A percentile compares a stretch with the other conserved stretches of the same genome.
phyloP scores from a whole-genome alignment of 2,329 filamentous ascomycete species.

The Ilyonectria sp. region DNA sequence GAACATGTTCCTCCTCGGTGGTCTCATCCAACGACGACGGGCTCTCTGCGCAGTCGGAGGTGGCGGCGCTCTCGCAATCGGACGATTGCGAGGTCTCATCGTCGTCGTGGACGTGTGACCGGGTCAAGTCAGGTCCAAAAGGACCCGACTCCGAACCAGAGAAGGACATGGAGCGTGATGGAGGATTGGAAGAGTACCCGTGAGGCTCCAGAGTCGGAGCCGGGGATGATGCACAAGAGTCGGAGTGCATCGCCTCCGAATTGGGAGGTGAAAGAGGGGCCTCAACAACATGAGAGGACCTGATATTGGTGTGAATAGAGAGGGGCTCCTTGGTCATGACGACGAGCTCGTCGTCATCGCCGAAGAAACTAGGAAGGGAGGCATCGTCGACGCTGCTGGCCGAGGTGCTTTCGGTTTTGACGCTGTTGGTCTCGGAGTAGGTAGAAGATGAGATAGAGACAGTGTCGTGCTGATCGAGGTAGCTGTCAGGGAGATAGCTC shows the following conservation, averaged over 20 bases:
- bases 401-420: slow-evolving; percentile 56
- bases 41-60: slow-evolving; percentile 62
- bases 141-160: slow-evolving; percentile 65
- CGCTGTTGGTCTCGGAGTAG: slow-evolving; percentile 56
- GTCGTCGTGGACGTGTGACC: slow-evolving; percentile 54
- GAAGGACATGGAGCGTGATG: slow-evolving; percentile 66
- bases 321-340: slow-evolving; percentile 63
- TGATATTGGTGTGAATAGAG: slow-evolving; percentile 46
- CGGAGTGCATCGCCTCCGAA: slow-evolving; percentile 65
- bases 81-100: slow-evolving; percentile 63
- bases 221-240: slow-evolving; percentile 58
- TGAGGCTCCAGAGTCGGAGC: slow-evolving; percentile 50
- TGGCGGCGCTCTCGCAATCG: slow-evolving; percentile 60
- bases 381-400: slow-evolving; percentile 58
- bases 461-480: slow-evolving; percentile 58
- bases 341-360: slow-evolving; percentile 53
- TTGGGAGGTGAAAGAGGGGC: slow-evolving; percentile 59
- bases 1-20: slow-evolving; percentile 49
- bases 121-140: slow-evolving; percentile 51
- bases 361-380: slow-evolving; percentile 58
- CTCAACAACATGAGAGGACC: slow-evolving; percentile 39
- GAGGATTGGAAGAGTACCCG: slow-evolving; percentile 56
- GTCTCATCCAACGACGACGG: slow-evolving; percentile 52
- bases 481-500: slow-evolving; percentile 69
- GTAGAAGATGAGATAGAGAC: slow-evolving; percentile 55